These are phyloP conservation scores for Arthrobotrys pseudoclavata DNA, from an alignment of 2,329 filamentous ascomycete genomes.

Conservation along the genomic window DNA sequence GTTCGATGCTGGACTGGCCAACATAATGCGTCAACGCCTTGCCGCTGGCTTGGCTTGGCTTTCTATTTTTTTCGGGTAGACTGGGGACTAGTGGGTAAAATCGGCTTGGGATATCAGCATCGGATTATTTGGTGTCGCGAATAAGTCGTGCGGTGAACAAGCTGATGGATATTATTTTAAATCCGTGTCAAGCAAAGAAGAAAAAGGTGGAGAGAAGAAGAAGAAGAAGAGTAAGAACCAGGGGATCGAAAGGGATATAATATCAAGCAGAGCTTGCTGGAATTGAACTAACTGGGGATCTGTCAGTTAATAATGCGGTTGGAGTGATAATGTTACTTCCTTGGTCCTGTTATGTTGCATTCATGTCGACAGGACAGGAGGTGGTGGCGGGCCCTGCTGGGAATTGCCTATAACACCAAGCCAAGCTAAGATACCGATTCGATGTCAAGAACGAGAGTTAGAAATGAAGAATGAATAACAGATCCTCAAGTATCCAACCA, in stretches of 20 bases:
- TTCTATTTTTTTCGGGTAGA: background rate
- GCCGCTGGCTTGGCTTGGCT: constrained; percentile 17
- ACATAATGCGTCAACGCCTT: constrained; percentile 39
- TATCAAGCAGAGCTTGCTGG: background rate
- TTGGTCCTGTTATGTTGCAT: constrained; percentile 14
- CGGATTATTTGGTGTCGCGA: constrained; percentile 22
- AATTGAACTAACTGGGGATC: too few relatives aligned
- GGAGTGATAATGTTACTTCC: constrained; percentile 21
- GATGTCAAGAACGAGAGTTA: constrained; percentile 6
- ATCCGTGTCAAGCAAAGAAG: background rate
- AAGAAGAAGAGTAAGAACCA: background rate
- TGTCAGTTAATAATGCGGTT: constrained; percentile 10
- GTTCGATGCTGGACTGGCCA: constrained; percentile 41
- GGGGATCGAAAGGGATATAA: constrained; percentile 6
- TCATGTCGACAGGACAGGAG: background rate
- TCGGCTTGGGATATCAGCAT: constrained; percentile 36
- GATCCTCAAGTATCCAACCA: background rate
- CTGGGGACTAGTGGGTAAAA: constrained; percentile 33
- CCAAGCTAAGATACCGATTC: background rate
- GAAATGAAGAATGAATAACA: background rate
- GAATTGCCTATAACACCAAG: background rate
- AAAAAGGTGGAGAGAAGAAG: background rate
- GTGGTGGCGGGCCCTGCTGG: background rate
- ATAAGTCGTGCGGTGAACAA: background rate
- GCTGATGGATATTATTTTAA: background rate